A percentile compares a stretch with the other conserved stretches of the same genome.
Evolutionary conservation across 2,329 filamentous ascomycete species (phyloP).

Genomic region (Fusarium sp.): DNA sequence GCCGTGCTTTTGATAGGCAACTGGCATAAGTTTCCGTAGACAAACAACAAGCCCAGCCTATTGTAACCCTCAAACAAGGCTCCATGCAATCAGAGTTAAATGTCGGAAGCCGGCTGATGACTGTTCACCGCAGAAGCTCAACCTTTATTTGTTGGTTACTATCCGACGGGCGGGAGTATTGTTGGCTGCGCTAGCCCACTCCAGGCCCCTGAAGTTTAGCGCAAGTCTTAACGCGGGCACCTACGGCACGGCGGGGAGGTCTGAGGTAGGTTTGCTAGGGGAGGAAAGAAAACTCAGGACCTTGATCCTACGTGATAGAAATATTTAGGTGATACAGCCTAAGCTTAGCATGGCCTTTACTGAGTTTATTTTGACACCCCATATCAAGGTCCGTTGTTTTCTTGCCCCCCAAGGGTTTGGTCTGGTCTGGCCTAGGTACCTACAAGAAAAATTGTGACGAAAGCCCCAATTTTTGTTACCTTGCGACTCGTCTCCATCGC

Average conservation of each 20-base stretch:
- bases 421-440: neutral
- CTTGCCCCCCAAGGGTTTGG: neutral
- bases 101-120: conserved; percentile 31
- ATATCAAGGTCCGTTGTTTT: no score
- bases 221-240: conserved; percentile 17
- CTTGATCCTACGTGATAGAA: no score
- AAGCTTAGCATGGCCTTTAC: no score
- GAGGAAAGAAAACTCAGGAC: no score
- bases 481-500: conserved; percentile 31
- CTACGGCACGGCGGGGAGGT: conserved; percentile 34
- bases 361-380: no score
- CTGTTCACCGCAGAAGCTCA: neutral
- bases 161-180: neutral
- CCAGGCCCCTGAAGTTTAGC: conserved; percentile 25
- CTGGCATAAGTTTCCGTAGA: neutral
- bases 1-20: neutral
- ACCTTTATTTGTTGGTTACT: conserved; percentile 14
- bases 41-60: neutral
- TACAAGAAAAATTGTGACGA: conserved; percentile 46
- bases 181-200: conserved; percentile 26
- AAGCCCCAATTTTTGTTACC: conserved; percentile 41
- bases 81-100: neutral
- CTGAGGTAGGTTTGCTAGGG: conserved; percentile 2
- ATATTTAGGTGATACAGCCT: no score
- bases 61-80: neutral